Conservation (phyloP, 2,329 filamentous ascomycete species). For the Sporothrix sp. region DNA sequence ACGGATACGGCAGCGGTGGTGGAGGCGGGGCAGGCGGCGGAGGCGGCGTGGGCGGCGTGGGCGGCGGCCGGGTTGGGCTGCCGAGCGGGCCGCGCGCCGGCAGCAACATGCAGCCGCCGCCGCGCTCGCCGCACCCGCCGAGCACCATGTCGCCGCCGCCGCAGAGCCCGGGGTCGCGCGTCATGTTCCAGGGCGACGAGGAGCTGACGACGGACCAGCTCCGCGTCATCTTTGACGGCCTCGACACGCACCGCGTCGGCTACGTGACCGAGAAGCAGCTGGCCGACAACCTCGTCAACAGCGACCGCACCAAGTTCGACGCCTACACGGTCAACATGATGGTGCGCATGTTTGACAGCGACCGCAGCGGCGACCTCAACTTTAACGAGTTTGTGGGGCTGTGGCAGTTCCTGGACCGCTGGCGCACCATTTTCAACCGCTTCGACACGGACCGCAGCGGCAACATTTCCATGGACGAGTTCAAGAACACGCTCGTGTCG, state of each 20-base stretch:
- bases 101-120: constrained; percentile 7
- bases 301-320: constrained; percentile 90
- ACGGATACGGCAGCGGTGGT: constrained; percentile 15
- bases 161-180: constrained; percentile 3
- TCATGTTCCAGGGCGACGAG: constrained; percentile 30
- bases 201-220: constrained; percentile 52
- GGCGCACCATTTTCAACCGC: constrained; percentile 88
- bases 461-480: constrained; percentile 78
- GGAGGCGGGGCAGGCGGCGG: background rate
- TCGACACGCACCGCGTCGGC: constrained; percentile 73
- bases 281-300: constrained; percentile 84
- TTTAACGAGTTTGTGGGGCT: constrained; percentile 95
- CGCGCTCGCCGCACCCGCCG: constrained; percentile 7
- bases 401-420: constrained; percentile 91
- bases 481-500: constrained; percentile 77
- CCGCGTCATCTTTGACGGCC: constrained; percentile 77
- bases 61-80: constrained; percentile 15
- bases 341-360: constrained; percentile 98
- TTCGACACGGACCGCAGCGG: constrained; percentile 84
- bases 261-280: constrained; percentile 81
- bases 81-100: constrained; percentile 12
- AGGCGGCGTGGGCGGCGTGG: constrained; percentile 16
- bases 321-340: constrained; percentile 94
- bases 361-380: constrained; percentile 78
- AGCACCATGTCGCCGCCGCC: background rate